Base-by-base conservation (phyloP, 2,329 filamentous ascomycete genomes). In the Lachnellula subtilissima region DNA sequence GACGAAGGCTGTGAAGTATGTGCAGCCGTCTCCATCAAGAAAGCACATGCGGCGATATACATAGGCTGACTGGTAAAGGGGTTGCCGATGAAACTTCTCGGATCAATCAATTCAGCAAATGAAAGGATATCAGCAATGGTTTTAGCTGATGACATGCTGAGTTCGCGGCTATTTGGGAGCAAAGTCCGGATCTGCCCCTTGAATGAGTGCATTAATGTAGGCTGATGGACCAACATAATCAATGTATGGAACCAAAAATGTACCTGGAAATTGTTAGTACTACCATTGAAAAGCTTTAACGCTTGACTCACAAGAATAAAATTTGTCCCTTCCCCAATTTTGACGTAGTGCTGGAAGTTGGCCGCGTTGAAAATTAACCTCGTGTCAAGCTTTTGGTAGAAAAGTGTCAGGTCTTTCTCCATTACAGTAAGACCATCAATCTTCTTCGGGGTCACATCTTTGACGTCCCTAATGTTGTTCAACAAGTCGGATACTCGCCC, bases 21-120 rank as follows among this genome's bases (percentile, higher is more conserved):
- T 14, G 87, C 81, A 3, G 84, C 85, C 4, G 88, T 90, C 68
- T 96, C 91, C 74, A 91, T 90, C 15, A 96, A 75, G 64, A 96
- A 96, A 0, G 91, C 91, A 67, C 90, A 95, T 0, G 90, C 91
- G 0, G 91, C 91, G 58, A 96, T 93, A 65, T 95, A 96, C 67
- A 95, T 95, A 0, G 91, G 91, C 70, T 96, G 91, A 48, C 88
- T 91, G 0, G 89, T 94, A 62, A 96, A 96, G 0, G 91, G 91
- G 57, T 94, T 96, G 1, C 90, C 89, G 36, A 92, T 86, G 54
- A 92, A 90, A 64, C 90, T 92, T 69, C 89, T 91, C 0, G 88
- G 85, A 69, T 95, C 89, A 51, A 94, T 89, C 9, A 95, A 75
- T 67, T 95, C 89, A 0, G 90, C 89, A 70, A 95, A 95, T 1